Evolutionary conservation across 2,329 filamentous ascomycete genomes (phyloP).

Genomic region (Botrytis fragariae): DNA sequence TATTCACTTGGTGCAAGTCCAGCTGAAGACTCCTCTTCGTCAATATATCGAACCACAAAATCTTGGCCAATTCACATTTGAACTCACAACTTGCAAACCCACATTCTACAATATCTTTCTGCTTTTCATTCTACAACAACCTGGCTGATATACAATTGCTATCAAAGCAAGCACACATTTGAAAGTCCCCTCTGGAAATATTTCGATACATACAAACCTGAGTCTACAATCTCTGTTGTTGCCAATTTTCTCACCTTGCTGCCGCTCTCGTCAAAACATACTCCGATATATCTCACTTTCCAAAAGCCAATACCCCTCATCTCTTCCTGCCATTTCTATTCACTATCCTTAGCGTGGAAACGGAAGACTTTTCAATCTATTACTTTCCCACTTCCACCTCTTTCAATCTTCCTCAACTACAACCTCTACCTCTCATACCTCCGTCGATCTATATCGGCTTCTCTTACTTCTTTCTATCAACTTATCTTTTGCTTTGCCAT

Average conservation of each 20-base stretch:
- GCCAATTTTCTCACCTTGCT: background rate
- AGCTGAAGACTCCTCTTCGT: no score
- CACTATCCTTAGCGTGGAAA: constrained; percentile 1
- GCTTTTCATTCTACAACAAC: background rate
- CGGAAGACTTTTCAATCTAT: background rate
- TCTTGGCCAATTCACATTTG: background rate
- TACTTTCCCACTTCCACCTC: background rate
- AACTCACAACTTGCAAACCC: background rate
- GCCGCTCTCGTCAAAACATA: background rate
- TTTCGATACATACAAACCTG: background rate
- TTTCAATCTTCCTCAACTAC: background rate
- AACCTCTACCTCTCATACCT: background rate
- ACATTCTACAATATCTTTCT: background rate
- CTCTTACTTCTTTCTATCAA: background rate
- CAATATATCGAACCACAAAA: background rate
- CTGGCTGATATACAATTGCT: background rate
- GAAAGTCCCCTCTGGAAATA: no score
- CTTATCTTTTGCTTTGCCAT: background rate
- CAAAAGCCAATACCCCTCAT: background rate
- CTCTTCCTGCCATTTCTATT: background rate
- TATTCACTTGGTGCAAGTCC: background rate
- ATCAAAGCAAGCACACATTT: no score
- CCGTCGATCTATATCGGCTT: background rate
- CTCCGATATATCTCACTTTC: background rate
- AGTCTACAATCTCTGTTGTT: background rate